Conservation (phyloP, 441 rosid species). For the Gossypium lobatum region DNA sequence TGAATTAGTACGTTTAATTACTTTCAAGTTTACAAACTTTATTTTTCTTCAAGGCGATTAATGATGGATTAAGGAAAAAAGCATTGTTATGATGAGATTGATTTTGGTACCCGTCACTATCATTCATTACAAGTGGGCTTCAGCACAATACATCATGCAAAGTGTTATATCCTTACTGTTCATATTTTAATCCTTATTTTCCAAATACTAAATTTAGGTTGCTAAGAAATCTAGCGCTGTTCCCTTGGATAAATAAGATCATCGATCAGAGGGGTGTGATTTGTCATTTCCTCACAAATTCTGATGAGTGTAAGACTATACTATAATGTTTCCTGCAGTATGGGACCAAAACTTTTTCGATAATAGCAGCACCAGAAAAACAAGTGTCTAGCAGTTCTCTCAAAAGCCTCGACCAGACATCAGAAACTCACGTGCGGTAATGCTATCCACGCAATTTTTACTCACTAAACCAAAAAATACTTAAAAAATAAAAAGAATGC, state of each 20-base stretch:
- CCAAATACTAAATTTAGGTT: no score
- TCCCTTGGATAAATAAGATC: not conserved
- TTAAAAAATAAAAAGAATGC: not conserved
- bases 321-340: not conserved
- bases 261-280: not conserved
- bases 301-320: not conserved
- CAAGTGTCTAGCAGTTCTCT: not conserved
- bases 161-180: not conserved
- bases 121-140: not conserved
- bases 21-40: no score
- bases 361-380: not conserved
- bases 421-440: slow-evolving; percentile 20
- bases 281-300: not conserved
- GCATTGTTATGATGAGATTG: not conserved
- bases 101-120: not conserved
- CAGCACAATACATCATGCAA: not conserved
- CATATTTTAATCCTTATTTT: not conserved
- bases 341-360: not conserved
- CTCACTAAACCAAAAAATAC: not conserved
- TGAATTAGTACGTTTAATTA: no score
- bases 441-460: slow-evolving; percentile 24
- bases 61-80: not conserved
- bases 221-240: not conserved
- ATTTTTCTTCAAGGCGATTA: no score
- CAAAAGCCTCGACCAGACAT: not conserved